A percentile compares a stretch with the other conserved stretches of the same genome.
Conservation (phyloP, 148 eudicot genomes). For the Arbutus unedo region DNA sequence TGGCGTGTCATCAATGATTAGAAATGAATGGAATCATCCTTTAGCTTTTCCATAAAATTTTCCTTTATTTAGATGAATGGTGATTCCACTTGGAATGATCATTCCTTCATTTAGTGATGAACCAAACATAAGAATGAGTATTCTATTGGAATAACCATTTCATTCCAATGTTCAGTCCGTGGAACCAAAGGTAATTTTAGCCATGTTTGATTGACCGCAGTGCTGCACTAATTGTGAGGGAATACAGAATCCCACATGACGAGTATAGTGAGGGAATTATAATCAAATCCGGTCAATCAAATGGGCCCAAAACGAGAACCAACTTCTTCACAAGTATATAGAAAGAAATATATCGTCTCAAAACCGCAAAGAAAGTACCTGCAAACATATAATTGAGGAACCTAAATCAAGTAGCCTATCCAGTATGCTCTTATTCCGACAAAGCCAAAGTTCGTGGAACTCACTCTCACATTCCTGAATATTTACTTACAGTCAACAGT, state of each 20-base stretch:
- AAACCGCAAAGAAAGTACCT: constrained; percentile 22
- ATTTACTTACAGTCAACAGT: not conserved
- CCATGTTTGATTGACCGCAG: not conserved
- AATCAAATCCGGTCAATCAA: not conserved
- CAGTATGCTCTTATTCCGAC: constrained; percentile 38
- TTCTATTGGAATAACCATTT: too few relatives aligned
- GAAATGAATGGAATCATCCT: too few relatives aligned
- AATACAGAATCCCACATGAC: not conserved
- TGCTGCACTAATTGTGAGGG: not conserved
- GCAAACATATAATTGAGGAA: constrained; percentile 51
- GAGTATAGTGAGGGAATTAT: not conserved
- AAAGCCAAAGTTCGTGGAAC: constrained; percentile 34
- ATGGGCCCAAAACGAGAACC: not conserved
- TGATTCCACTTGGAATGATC: too few relatives aligned
- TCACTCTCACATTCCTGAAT: constrained; percentile 42
- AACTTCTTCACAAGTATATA: not conserved
- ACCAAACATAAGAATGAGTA: too few relatives aligned
- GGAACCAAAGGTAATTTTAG: too few relatives aligned
- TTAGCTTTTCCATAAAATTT: too few relatives aligned
- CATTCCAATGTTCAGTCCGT: too few relatives aligned
- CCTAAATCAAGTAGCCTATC: constrained; percentile 35
- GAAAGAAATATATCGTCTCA: not conserved
- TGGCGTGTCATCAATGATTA: too few relatives aligned
- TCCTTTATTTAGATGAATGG: too few relatives aligned
- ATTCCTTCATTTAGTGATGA: too few relatives aligned